These are phyloP conservation scores for Lotus japonicus DNA, from an alignment of 306 rosid species.

Conservation along the genomic window DNA sequence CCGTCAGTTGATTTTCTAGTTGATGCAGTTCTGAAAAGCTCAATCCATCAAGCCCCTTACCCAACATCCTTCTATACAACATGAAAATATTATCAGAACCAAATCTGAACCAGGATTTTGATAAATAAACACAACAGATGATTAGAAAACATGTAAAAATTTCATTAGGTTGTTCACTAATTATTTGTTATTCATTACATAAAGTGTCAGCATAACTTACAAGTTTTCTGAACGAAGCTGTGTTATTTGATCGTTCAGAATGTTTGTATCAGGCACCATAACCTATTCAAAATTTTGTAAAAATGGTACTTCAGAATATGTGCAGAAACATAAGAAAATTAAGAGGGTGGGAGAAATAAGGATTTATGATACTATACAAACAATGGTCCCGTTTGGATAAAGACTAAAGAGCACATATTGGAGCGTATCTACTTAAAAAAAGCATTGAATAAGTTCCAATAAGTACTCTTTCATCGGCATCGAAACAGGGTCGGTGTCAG, in stretches of 20 bases:
- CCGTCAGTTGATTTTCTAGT: conserved; percentile 50
- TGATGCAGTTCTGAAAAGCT: conserved; percentile 45
- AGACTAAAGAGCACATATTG: too few relatives aligned
- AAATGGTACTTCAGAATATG: background rate
- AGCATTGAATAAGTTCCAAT: too few relatives aligned
- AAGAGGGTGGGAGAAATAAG: too few relatives aligned
- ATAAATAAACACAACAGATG: background rate
- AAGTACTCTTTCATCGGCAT: too few relatives aligned
- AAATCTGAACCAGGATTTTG: background rate
- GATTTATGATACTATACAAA: too few relatives aligned
- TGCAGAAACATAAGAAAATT: background rate
- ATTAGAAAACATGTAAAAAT: background rate
- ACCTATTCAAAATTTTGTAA: conserved; percentile 22
- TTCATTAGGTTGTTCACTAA: background rate
- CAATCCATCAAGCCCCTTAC: conserved; percentile 64
- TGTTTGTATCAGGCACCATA: conserved; percentile 12
- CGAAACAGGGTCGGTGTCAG: background rate
- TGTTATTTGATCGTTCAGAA: conserved; percentile 35
- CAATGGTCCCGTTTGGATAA: too few relatives aligned
- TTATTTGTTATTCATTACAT: background rate
- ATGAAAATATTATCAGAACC: background rate
- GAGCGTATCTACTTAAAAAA: too few relatives aligned
- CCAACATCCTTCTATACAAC: conserved; percentile 49
- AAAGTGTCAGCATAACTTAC: conserved; percentile 33
- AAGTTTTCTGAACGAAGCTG: conserved; percentile 38